Evolutionary conservation across 768 basidiomycete species (phyloP).

Genomic region (Vararia minispora): DNA sequence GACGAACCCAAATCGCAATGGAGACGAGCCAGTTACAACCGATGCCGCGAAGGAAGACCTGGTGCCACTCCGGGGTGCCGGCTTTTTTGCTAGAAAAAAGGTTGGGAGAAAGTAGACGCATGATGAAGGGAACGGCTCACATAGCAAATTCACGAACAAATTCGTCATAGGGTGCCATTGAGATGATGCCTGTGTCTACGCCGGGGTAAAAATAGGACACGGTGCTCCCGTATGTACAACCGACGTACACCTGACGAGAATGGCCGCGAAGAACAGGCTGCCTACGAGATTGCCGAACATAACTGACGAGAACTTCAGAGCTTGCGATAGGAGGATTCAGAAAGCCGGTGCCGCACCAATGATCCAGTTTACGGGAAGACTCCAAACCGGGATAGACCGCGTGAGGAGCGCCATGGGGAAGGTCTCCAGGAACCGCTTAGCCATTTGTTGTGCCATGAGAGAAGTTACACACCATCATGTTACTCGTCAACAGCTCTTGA

Average conservation of each 20-base stretch:
- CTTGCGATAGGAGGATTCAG: not conserved
- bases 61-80: constrained; percentile 52
- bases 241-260: constrained; percentile 48
- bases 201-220: constrained; percentile 1
- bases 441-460: not conserved
- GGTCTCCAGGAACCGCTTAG: constrained; percentile 26
- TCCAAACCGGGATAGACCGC: constrained; percentile 58
- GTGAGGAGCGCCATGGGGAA: constrained; percentile 61
- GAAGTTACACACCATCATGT: constrained; percentile 48
- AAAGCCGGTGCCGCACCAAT: constrained; percentile 33
- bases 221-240: not conserved
- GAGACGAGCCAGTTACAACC: constrained; percentile 73
- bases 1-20: constrained; percentile 59
- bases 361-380: constrained; percentile 54
- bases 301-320: constrained; percentile 26
- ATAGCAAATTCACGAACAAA: constrained; percentile 45
- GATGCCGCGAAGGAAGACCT: constrained; percentile 64
- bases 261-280: constrained; percentile 56
- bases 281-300: constrained; percentile 60
- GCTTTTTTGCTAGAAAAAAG: constrained; percentile 43
- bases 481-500: constrained; percentile 61
- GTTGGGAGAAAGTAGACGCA: not conserved
- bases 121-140: constrained; percentile 27
- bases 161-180: constrained; percentile 41
- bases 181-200: constrained; percentile 50